Conservation (phyloP, 2,329 filamentous ascomycete species). For the Diaporthe sp. region DNA sequence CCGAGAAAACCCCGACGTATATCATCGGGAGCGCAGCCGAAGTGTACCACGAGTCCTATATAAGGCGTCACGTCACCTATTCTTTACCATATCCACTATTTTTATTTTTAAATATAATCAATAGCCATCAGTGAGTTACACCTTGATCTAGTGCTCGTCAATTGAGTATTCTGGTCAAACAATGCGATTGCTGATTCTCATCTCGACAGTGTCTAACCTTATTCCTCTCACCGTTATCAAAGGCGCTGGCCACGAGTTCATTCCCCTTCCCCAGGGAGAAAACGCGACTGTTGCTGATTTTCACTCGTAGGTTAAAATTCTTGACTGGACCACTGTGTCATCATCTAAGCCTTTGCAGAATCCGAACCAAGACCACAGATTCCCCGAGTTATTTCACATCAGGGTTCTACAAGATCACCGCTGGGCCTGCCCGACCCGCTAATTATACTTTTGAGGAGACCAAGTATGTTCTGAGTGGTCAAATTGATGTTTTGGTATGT, state of each 20-base stretch:
- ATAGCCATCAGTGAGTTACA: neutral
- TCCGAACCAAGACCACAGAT: conserved; percentile 9
- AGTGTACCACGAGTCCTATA: neutral
- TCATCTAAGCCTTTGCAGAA: neutral
- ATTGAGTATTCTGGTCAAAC: neutral
- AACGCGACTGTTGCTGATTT: conserved; percentile 10
- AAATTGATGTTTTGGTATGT: neutral
- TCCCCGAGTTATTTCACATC: conserved; percentile 13
- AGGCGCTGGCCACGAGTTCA: conserved; percentile 23
- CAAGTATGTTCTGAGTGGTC: conserved; percentile 2
- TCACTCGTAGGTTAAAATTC: neutral
- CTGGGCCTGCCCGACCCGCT: conserved; percentile 9
- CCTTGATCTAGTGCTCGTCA: neutral
- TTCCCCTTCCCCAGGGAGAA: neutral
- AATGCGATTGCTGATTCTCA: neutral
- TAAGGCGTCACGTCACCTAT: neutral
- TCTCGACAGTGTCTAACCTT: neutral
- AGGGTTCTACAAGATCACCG: conserved; percentile 9
- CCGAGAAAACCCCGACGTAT: conserved; percentile 14
- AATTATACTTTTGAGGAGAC: conserved; percentile 21
- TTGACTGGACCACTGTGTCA: neutral
- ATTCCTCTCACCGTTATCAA: conserved; percentile 8
- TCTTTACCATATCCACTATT: neutral
- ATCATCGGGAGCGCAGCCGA: conserved; percentile 12
- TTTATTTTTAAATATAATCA: neutral